Conservation (phyloP, 129 eudicot species). For the Centaurea solstitialis region DNA sequence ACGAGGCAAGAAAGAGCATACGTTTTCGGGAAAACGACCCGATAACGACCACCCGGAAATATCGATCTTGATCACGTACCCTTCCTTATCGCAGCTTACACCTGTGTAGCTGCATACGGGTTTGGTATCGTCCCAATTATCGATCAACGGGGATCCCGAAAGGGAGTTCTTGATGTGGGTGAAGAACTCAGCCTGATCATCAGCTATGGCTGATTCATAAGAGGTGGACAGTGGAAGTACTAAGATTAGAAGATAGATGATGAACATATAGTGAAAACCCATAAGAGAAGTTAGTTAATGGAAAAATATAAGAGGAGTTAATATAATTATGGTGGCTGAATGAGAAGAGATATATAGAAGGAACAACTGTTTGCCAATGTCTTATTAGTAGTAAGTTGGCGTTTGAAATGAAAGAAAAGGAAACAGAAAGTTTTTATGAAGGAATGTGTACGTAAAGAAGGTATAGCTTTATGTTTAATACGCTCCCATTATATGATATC, state of each 20-base stretch:
- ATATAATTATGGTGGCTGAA: conserved; percentile 29
- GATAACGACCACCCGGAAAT: conserved; percentile 59
- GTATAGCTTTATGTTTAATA: neutral
- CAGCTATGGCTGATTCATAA: conserved; percentile 23
- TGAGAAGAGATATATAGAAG: conserved; percentile 61
- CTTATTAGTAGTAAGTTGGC: neutral
- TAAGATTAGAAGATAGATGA: conserved; percentile 32
- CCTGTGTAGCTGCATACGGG: conserved; percentile 59
- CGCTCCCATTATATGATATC: neutral
- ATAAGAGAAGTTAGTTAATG: conserved; percentile 29
- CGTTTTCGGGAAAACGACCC: conserved; percentile 61
- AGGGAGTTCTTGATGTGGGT: conserved; percentile 56
- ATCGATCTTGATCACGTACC: conserved; percentile 43
- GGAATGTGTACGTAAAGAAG: no score
- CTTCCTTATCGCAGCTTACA: conserved; percentile 50
- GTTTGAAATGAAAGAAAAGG: neutral
- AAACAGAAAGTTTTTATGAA: neutral
- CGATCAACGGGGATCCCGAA: conserved; percentile 40
- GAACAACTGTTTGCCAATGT: conserved; percentile 37
- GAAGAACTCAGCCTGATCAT: conserved; percentile 55
- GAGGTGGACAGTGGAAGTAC: conserved; percentile 33
- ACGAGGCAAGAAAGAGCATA: conserved; percentile 65
- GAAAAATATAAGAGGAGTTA: neutral
- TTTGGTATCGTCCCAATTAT: conserved; percentile 38
- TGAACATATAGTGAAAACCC: conserved; percentile 37